A percentile compares a stretch with the other conserved stretches of the same genome.
Evolutionary conservation across 805 yeast species (phyloP).

Genomic region (Candida nitratophila): DNA sequence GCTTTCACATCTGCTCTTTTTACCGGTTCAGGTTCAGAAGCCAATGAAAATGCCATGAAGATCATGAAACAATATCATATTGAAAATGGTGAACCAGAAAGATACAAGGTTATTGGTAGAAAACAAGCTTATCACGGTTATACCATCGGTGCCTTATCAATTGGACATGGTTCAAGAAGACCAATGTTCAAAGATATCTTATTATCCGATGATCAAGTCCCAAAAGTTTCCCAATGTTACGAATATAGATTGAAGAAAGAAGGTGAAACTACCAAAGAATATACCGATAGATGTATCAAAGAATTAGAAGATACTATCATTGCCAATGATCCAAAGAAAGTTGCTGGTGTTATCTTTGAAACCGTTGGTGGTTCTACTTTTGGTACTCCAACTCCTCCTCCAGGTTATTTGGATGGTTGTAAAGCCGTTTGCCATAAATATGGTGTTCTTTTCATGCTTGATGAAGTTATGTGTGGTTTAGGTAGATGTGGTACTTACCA

Average conservation of each 20-base stretch:
- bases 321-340: slow-evolving; percentile 34
- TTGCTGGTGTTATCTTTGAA: slow-evolving; percentile 36
- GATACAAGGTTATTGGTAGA: slow-evolving; percentile 36
- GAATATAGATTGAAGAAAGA: slow-evolving; percentile 23
- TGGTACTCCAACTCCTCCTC: slow-evolving; percentile 36
- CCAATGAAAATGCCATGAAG: slow-evolving; percentile 73
- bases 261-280: slow-evolving; percentile 34
- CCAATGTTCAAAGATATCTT: slow-evolving; percentile 23
- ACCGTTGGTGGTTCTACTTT: slow-evolving; percentile 39
- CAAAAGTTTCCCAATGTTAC: slow-evolving; percentile 25
- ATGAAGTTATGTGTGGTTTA: slow-evolving; percentile 52
- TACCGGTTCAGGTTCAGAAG: slow-evolving; percentile 71
- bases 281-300: slow-evolving; percentile 28
- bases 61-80: slow-evolving; percentile 48
- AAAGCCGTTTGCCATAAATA: slow-evolving; percentile 42
- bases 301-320: slow-evolving; percentile 35
- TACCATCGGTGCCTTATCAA: slow-evolving; percentile 38
- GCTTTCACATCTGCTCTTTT: slow-evolving; percentile 36
- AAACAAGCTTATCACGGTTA: slow-evolving; percentile 42
- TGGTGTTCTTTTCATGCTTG: slow-evolving; percentile 39
- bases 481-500: slow-evolving; percentile 43
- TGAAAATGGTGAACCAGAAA: slow-evolving; percentile 35
- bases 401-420: slow-evolving; percentile 40
- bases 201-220: slow-evolving; percentile 14
- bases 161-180: slow-evolving; percentile 31